Evolutionary conservation across 2,329 filamentous ascomycete genomes (phyloP).

Genomic region (Aureobasidium sp.): DNA sequence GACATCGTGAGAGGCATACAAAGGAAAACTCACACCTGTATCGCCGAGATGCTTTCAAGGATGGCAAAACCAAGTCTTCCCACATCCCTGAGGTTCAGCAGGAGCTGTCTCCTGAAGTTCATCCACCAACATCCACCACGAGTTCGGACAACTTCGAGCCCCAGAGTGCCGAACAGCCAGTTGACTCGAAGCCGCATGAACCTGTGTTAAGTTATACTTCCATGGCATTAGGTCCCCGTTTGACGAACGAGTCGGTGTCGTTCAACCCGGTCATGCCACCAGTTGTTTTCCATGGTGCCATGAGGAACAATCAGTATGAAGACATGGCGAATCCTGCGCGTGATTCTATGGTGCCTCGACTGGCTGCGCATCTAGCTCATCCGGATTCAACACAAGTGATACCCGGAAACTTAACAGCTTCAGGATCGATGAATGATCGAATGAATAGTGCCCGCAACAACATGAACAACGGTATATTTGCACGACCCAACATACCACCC

Average conservation of each 20-base stretch:
- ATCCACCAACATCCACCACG: not conserved
- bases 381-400: not conserved
- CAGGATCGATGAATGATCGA: not conserved
- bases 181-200: not conserved
- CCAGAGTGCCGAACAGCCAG: not conserved
- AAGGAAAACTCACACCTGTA: conserved; percentile 78
- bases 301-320: not conserved
- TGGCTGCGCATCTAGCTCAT: conserved; percentile 4
- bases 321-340: not conserved
- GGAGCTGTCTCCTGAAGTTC: not conserved
- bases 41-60: conserved; percentile 68
- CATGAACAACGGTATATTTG: not conserved
- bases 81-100: not conserved
- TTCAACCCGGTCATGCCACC: not conserved
- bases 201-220: not conserved
- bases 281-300: not conserved
- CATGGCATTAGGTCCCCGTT: conserved; percentile 4
- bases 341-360: not conserved
- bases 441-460: not conserved
- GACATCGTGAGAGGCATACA: conserved; percentile 56
- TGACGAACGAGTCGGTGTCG: not conserved
- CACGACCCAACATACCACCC: not conserved
- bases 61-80: not conserved
- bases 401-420: not conserved
- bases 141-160: not conserved